phyloP scores from a whole-genome alignment of 2,329 filamentous ascomycete species.

The Aurifilum marmelostoma region DNA sequence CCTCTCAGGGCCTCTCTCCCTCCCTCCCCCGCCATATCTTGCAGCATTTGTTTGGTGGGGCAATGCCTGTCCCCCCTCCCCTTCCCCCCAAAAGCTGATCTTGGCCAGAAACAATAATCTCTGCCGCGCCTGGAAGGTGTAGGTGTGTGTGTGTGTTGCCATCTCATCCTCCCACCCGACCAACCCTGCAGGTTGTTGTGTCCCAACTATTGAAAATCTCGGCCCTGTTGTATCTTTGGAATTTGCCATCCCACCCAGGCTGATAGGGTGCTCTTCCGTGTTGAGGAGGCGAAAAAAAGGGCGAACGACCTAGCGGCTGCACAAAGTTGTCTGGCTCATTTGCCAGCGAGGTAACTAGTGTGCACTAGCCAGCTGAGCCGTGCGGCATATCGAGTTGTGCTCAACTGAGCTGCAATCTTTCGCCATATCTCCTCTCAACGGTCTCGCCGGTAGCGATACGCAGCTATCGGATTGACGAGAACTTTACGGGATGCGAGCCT shows the following conservation, averaged over 20 bases:
- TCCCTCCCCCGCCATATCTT: not conserved
- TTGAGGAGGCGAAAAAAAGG: constrained; percentile 7
- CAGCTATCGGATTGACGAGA: constrained; percentile 16
- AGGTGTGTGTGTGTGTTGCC: too few species aligned
- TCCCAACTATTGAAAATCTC: not conserved
- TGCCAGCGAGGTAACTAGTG: not conserved
- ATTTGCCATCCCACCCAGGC: not conserved
- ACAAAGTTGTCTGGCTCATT: not conserved
- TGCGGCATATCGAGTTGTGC: not conserved
- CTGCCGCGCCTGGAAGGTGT: constrained; percentile 9
- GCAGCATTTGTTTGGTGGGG: constrained; percentile 9
- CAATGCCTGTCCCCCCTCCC: constrained; percentile 20
- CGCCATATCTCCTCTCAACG: constrained; percentile 3
- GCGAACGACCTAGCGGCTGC: not conserved
- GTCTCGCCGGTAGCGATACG: constrained; percentile 4
- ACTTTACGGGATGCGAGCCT: constrained; percentile 12
- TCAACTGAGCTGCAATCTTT: not conserved
- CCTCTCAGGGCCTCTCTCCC: not conserved
- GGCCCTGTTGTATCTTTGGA: not conserved
- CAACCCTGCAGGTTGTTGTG: not conserved
- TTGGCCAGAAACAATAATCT: constrained; percentile 8
- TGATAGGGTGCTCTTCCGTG: not conserved
- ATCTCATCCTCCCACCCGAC: not conserved
- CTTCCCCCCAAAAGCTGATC: not conserved
- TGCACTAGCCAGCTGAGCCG: not conserved